Conservation (phyloP, 164 flowering plant genomes). For the Chimonanthus praecox region DNA sequence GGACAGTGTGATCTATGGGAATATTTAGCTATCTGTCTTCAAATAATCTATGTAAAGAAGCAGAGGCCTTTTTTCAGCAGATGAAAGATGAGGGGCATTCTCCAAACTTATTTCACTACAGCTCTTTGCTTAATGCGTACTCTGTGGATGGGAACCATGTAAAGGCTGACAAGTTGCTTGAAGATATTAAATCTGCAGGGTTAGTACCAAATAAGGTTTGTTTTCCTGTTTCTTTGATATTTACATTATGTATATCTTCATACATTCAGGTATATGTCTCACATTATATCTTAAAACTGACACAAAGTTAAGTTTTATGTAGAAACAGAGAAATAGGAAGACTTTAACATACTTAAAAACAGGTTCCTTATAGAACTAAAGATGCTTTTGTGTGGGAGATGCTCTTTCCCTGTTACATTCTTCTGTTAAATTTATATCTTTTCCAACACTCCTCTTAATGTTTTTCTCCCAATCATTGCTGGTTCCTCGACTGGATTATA, state of each 20-base stretch:
- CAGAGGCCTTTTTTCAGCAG: slow-evolving; percentile 56
- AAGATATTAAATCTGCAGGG: slow-evolving; percentile 78
- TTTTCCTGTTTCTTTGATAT: slow-evolving; percentile 17
- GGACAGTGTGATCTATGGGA: slow-evolving; percentile 78
- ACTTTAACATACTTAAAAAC: too few species aligned
- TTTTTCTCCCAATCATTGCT: too few species aligned
- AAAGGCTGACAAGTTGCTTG: slow-evolving; percentile 70
- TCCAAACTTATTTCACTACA: slow-evolving; percentile 77
- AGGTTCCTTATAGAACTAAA: too few species aligned
- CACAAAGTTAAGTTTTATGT: too few species aligned
- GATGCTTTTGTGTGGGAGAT: too few species aligned
- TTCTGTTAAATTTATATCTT: too few species aligned
- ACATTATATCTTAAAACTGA: too few species aligned
- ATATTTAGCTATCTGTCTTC: slow-evolving; percentile 85
- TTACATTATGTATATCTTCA: background rate
- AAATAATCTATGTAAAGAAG: slow-evolving; percentile 56
- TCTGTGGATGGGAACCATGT: slow-evolving; percentile 52
- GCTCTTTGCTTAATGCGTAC: slow-evolving; percentile 88
- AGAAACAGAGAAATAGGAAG: too few species aligned
- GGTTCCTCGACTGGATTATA: too few species aligned
- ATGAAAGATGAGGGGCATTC: slow-evolving; percentile 75
- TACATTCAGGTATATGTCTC: background rate
- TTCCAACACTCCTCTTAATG: too few species aligned
- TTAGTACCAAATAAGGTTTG: slow-evolving; percentile 90
- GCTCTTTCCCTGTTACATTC: too few species aligned